These are phyloP conservation scores for Vanrija humicola DNA, from an alignment of 1,284 basidiomycete species.

Conservation along the genomic window DNA sequence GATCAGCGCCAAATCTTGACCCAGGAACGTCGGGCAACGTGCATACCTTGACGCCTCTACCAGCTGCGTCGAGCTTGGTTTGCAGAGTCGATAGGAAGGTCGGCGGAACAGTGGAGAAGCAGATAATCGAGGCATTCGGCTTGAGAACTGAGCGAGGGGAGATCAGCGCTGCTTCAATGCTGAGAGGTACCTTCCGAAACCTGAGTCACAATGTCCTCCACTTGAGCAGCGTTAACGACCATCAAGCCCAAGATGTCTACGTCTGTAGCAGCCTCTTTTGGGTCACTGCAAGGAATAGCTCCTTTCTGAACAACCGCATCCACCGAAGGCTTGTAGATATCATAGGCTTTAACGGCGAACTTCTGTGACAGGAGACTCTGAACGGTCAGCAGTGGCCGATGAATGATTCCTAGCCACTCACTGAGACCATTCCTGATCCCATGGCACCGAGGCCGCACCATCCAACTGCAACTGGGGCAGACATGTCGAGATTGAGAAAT, in stretches of 20 bases:
- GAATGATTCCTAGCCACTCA: slow-evolving; percentile 6
- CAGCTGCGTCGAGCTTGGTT: slow-evolving; percentile 21
- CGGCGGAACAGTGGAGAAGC: slow-evolving; percentile 48
- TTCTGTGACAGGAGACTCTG: slow-evolving; percentile 30
- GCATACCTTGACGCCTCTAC: slow-evolving; percentile 35
- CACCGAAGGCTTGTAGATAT: slow-evolving; percentile 40
- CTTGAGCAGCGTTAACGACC: slow-evolving; percentile 43
- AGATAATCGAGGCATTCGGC: slow-evolving; percentile 36
- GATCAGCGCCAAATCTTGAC: background rate
- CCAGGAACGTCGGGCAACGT: no score
- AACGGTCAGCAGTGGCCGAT: background rate
- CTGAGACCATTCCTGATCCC: slow-evolving; percentile 39
- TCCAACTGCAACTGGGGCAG: slow-evolving; percentile 18
- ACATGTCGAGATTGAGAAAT: no score
- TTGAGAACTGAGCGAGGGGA: slow-evolving; percentile 24
- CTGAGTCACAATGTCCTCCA: slow-evolving; percentile 33
- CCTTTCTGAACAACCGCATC: slow-evolving; percentile 28
- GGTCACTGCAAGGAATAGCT: slow-evolving; percentile 15
- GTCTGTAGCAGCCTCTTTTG: slow-evolving; percentile 25
- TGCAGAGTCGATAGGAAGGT: slow-evolving; percentile 29
- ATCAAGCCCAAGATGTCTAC: slow-evolving; percentile 40
- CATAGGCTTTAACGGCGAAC: slow-evolving; percentile 36
- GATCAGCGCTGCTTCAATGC: background rate
- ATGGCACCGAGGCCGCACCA: slow-evolving; percentile 44
- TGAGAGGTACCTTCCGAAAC: slow-evolving; percentile 28